Evolutionary conservation across 495 filamentous ascomycete genomes (phyloP).

Genomic region (Ramalina intermedia): DNA sequence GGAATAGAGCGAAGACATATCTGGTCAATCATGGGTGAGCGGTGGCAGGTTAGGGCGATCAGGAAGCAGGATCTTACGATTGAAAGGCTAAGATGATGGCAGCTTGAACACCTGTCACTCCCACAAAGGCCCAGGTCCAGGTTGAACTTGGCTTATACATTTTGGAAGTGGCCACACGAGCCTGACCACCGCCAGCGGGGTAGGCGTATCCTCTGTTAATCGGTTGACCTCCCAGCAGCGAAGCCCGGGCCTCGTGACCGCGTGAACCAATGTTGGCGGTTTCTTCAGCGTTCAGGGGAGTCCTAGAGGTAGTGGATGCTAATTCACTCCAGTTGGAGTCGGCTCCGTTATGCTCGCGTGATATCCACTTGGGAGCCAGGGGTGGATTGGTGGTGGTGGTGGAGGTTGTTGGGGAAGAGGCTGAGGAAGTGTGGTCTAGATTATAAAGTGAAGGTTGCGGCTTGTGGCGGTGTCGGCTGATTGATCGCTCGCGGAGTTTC

Average conservation of each 20-base stretch:
- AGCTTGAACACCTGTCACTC: constrained; percentile 60
- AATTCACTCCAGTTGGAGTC: too few species aligned
- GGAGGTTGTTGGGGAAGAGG: too few species aligned
- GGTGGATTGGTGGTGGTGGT: too few species aligned
- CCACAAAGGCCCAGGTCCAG: constrained; percentile 82
- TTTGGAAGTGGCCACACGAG: constrained; percentile 15
- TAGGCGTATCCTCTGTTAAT: constrained; percentile 30
- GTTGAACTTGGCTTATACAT: constrained; percentile 62
- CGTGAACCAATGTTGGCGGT: constrained; percentile 36
- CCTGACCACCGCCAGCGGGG: constrained; percentile 12
- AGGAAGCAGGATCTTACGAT: constrained; percentile 43
- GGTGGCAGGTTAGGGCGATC: not conserved
- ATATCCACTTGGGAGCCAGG: too few species aligned
- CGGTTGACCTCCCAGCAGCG: constrained; percentile 47
- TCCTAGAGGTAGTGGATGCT: not conserved
- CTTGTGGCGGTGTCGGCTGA: too few species aligned
- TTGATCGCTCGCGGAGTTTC: too few species aligned
- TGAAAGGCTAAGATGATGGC: constrained; percentile 68
- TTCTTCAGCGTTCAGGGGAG: constrained; percentile 1
- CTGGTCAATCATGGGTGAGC: constrained; percentile 16
- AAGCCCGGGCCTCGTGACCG: constrained; percentile 45
- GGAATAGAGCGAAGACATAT: constrained; percentile 35
- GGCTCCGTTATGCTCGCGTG: too few species aligned
- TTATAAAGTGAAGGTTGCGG: too few species aligned
- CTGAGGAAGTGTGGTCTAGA: too few species aligned